Evolutionary conservation across 805 yeast genomes (phyloP).

Genomic region (Candida qinlingensis): DNA sequence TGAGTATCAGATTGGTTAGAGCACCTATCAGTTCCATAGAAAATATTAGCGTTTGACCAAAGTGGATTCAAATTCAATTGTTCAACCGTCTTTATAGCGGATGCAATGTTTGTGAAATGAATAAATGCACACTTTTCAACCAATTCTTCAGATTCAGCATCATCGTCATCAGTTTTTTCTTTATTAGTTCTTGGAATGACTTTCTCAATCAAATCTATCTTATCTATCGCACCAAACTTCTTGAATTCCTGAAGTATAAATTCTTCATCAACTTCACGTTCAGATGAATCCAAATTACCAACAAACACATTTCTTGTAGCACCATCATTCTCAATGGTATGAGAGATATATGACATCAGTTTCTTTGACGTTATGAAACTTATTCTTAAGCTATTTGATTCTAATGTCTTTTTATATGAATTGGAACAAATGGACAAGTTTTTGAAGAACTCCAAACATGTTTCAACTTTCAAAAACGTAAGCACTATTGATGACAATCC

Average conservation of each 20-base stretch:
- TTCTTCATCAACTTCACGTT: constrained; percentile 33
- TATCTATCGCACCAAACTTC: constrained; percentile 56
- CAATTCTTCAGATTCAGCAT: constrained; percentile 27
- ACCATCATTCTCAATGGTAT: constrained; percentile 66
- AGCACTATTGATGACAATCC: constrained; percentile 19
- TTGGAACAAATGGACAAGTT: constrained; percentile 31
- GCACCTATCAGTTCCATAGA: constrained; percentile 90
- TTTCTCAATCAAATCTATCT: constrained; percentile 53
- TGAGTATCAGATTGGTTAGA: constrained; percentile 34
- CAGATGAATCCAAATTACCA: constrained; percentile 59
- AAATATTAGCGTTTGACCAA: constrained; percentile 72
- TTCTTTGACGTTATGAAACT: constrained; percentile 30
- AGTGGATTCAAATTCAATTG: constrained; percentile 61
- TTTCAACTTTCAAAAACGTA: constrained; percentile 26
- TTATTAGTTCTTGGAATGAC: constrained; percentile 8
- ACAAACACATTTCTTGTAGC: constrained; percentile 92
- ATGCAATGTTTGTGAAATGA: constrained; percentile 77
- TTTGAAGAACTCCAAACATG: constrained; percentile 34
- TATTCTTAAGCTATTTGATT: constrained; percentile 34
- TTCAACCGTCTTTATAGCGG: constrained; percentile 83
- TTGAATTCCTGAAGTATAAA: constrained; percentile 45
- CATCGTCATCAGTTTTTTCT: constrained; percentile 29
- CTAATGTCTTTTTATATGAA: constrained; percentile 31
- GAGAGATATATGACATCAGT: constrained; percentile 20
- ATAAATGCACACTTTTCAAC: constrained; percentile 69